phyloP scores from a whole-genome alignment of 805 yeast species.

The Tetrapisispora nanseiensis region DNA sequence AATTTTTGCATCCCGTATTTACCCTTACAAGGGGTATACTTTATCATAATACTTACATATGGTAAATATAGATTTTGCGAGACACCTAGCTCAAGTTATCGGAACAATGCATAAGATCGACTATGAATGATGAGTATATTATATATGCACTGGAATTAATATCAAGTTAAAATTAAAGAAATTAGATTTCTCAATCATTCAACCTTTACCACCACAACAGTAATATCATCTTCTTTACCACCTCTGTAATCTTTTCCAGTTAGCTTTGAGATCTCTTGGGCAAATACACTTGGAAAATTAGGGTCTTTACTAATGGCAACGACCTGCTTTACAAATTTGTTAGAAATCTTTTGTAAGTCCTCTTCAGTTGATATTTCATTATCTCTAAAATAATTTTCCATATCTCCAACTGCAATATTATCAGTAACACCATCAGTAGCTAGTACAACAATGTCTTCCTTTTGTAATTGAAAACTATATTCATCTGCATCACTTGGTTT shows the following conservation, averaged over 20 bases:
- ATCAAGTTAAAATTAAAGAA: background rate
- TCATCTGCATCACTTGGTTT: constrained; percentile 59
- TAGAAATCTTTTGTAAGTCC: constrained; percentile 40
- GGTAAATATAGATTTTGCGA: too few species aligned
- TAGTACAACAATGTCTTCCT: constrained; percentile 68
- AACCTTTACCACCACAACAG: constrained; percentile 67
- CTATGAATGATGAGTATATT: too few species aligned
- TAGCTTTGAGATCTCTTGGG: constrained; percentile 35
- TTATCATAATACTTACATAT: too few species aligned
- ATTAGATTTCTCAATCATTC: too few species aligned
- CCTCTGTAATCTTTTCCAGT: constrained; percentile 47
- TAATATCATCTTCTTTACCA: constrained; percentile 93
- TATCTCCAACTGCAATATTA: constrained; percentile 64
- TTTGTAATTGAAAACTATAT: constrained; percentile 53
- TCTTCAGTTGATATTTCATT: constrained; percentile 15
- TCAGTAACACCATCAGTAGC: constrained; percentile 95
- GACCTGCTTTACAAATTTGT: constrained; percentile 54
- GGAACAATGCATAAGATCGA: too few species aligned
- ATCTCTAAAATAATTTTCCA: constrained; percentile 58
- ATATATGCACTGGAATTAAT: too few species aligned
- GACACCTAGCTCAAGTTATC: too few species aligned
- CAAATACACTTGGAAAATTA: constrained; percentile 72
- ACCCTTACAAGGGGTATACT: too few species aligned
- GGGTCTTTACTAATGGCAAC: constrained; percentile 62
- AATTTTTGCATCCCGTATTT: too few species aligned